Base-by-base conservation (phyloP, 192 early-diverging fungal species). In the Entrophospora sp. region DNA sequence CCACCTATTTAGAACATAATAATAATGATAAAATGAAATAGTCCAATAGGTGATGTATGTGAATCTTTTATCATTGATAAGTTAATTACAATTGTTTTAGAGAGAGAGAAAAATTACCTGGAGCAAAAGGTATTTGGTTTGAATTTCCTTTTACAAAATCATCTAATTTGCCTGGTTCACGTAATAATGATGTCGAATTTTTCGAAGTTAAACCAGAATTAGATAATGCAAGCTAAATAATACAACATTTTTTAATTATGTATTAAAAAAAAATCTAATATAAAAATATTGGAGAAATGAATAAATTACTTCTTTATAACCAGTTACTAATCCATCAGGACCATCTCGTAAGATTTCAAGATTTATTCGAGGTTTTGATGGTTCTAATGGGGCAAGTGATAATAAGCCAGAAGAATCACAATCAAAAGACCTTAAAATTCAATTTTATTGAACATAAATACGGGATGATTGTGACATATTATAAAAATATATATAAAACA, bases 71-170 rank as follows among this genome's bases (percentile, higher is more conserved):
- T 49, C 48, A 49, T 20, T 20, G 48, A 18, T 4, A 16, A 7
- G 20, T 20, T 16, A 18, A 57, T 68, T 22, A 20, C 31, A 45
- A 22, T 8, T 14, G 14, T 13, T 32, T 40, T 18, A n/a, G 3
- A 27, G 6, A 55, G 56, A 73, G 24, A 40, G n/a, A 42, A 13
- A 71, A 38, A 27, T 59, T 62, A 65, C 89, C 91, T 4, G 90
- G 90, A 4, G 85, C 79, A 70, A 94, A 94, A 1, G 90, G 91
- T 48, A 87, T 76, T 48, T 85, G 80, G 5, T 82, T 76, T 3
- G 84, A 81, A 20, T 73, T 74, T 10, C 92, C 90, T 13, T 84
- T 77, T 1, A 91, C 89, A 65, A 89, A 92, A 64, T 87, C 79
- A n/a, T 77, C 61, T 20, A 74, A 45, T 3, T 68, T 71, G 1